These are phyloP conservation scores for Mortierella sp. DNA, from an alignment of 371 early-diverging fungal species.

Conservation along the genomic window DNA sequence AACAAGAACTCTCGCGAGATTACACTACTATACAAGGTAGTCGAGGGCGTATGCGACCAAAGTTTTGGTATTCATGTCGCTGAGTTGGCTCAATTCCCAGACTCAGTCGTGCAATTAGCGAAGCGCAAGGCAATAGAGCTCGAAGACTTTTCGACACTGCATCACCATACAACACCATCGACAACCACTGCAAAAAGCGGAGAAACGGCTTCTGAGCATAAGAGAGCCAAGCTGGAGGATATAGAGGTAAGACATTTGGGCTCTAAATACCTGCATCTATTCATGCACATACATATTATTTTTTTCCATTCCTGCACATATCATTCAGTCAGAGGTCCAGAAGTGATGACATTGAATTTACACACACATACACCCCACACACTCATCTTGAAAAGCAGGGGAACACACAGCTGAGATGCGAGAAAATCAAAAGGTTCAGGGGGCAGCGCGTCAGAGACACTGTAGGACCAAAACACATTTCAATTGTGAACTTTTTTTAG, in stretches of 20 bases:
- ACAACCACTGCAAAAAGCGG: conserved; percentile 19
- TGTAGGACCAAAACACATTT: too few relatives aligned
- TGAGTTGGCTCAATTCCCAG: conserved; percentile 95
- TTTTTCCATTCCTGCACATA: not conserved
- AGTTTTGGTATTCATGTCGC: conserved; percentile 99
- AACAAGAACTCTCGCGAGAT: conserved; percentile 64
- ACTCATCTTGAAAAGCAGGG: not conserved
- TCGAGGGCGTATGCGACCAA: conserved; percentile 90
- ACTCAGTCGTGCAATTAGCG: conserved; percentile 83
- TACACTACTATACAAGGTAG: conserved; percentile 91
- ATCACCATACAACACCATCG: conserved; percentile 1
- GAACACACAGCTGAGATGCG: not conserved
- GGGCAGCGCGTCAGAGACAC: too few relatives aligned
- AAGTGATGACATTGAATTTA: not conserved
- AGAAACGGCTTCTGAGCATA: conserved; percentile 34
- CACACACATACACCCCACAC: too few relatives aligned
- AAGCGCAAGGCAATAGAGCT: conserved; percentile 90
- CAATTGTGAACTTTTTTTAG: too few relatives aligned
- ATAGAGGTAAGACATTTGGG: conserved; percentile 48
- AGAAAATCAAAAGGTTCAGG: not conserved
- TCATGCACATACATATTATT: not conserved
- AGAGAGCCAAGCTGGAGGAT: conserved; percentile 39
- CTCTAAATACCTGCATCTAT: not conserved
- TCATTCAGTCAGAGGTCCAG: not conserved
- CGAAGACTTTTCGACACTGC: conserved; percentile 70